phyloP scores from a whole-genome alignment of 495 filamentous ascomycete species.

The Trichoderma orchidacearum region DNA sequence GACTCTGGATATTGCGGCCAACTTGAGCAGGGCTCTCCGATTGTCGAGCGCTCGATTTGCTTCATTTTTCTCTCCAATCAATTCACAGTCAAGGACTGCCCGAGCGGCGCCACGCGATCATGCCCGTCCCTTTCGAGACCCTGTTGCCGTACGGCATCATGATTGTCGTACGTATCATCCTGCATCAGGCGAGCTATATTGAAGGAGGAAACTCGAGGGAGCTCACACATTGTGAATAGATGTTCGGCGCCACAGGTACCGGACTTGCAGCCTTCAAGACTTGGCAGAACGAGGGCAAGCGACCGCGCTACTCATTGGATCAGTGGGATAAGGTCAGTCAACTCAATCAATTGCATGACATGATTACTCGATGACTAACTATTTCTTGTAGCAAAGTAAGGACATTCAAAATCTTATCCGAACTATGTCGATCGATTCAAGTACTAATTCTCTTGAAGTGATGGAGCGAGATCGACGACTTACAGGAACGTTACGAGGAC shows the following conservation, averaged over 20 bases:
- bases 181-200: constrained; percentile 8
- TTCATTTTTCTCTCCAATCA: neutral
- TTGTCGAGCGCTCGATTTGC: neutral
- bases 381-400: constrained; percentile 58
- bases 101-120: constrained; percentile 23
- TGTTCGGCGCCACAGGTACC: constrained; percentile 76
- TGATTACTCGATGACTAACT: constrained; percentile 15
- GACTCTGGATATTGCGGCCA: neutral
- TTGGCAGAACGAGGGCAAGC: constrained; percentile 81
- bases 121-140: constrained; percentile 95
- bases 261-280: constrained; percentile 60
- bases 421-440: neutral
- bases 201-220: constrained; percentile 5
- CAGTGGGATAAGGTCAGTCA: constrained; percentile 81
- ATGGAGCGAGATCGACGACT: constrained; percentile 90
- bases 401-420: neutral
- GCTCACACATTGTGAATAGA: constrained; percentile 39
- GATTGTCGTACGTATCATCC: constrained; percentile 48
- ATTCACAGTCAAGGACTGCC: neutral
- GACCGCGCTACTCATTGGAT: constrained; percentile 68
- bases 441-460: constrained; percentile 49
- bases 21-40: neutral
- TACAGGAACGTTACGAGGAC: constrained; percentile 74
- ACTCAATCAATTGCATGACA: neutral
- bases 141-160: constrained; percentile 91